Evolutionary conservation across 805 yeast genomes (phyloP).

Genomic region (Saccharomycopsis oosterbeekiorum): DNA sequence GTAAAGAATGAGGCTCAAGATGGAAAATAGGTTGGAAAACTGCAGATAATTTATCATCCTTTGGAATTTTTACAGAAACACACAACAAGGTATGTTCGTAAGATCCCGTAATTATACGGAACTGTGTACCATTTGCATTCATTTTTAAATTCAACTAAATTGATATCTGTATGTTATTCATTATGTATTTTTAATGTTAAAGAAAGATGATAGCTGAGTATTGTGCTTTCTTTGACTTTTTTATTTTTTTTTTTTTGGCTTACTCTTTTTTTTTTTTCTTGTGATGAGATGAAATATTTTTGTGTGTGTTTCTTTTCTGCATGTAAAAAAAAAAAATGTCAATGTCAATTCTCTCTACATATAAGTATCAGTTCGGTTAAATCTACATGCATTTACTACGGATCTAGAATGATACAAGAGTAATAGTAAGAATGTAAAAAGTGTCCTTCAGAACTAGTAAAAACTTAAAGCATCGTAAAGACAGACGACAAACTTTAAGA

Average conservation of each 20-base stretch:
- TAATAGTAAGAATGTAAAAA: too few species aligned
- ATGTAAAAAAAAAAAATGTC: background rate
- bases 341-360: background rate
- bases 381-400: too few species aligned
- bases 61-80: constrained; percentile 58
- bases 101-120: constrained; percentile 86
- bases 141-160: background rate
- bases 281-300: background rate
- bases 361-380: too few species aligned
- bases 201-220: too few species aligned
- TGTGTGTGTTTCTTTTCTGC: background rate
- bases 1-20: constrained; percentile 86
- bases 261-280: background rate
- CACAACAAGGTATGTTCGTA: constrained; percentile 90
- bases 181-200: background rate
- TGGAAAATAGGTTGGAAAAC: constrained; percentile 91
- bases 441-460: too few species aligned
- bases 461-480: too few species aligned
- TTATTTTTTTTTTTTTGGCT: background rate
- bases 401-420: too few species aligned
- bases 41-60: constrained; percentile 33
- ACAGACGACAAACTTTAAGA: too few species aligned
- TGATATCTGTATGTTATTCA: background rate
- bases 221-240: background rate
- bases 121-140: constrained; percentile 26